Base-by-base conservation (phyloP, 208 protist species). In the Trypanosomatidae sp. region DNA sequence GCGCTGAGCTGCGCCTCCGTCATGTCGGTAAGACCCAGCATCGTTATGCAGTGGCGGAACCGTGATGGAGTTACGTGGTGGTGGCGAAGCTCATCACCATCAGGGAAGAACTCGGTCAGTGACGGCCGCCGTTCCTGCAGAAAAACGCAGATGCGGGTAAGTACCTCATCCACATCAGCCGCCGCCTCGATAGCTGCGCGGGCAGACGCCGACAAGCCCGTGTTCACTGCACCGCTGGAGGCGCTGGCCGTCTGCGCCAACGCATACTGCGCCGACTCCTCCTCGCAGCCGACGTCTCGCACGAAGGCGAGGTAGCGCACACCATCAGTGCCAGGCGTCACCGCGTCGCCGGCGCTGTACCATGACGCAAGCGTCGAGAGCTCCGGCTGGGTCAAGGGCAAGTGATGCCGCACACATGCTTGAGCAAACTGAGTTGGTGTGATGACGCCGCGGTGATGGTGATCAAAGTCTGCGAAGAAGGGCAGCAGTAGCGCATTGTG, bases 391-490 rank as follows among this genome's bases (percentile, higher is more conserved):
- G 75, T 72, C 49, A 96, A 62, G 0, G 81, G 58, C 53, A 96
- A 84, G 66, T 77, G 80, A 69, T 96, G 91, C 13, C 89, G 91
- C 33, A 84, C 69, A 64, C 91, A 81, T 7, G 89, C 89, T 77
- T 90, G 87, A 49, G 80, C 67, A 68, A 94, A 94, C 76, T 91
- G 84, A 44, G 39, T 66, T 19, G 69, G 71, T 1, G 87, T 81
- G 65, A 97, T 92, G 62, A 86, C 82, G 33, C 91, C 93, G 41
- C 80, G 81, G 73, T 90, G 77, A 68, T 88, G 81, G 44, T 77
- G 79, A 73, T 97, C 94, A 74, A 95, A 97, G 66, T 97, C 94
- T 0, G 87, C 68, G 72, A 97, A 97, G 70, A 97, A 95, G 13
- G 92, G 91, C 46, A 82, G 74, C 56, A 97, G 80, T 22, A 96